Evolutionary conservation across 352 stramenopile species (phyloP).

Genomic region (Globisporangium recalcitrans): DNA sequence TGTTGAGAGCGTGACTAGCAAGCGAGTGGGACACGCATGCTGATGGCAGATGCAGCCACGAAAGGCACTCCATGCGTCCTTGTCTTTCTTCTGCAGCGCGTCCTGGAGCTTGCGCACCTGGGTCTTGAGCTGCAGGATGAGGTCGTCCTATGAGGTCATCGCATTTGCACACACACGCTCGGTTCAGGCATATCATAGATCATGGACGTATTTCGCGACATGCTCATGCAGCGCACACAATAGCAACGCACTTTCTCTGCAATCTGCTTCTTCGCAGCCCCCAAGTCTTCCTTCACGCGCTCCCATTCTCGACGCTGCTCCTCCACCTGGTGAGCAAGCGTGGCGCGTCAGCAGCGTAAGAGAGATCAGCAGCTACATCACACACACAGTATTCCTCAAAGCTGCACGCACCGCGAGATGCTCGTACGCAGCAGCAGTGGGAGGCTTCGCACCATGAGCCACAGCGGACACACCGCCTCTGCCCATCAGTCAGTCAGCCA

Average conservation of each 20-base stretch:
- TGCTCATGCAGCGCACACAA: too few relatives aligned
- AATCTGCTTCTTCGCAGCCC: slow-evolving; percentile 34
- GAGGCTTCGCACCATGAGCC: too few relatives aligned
- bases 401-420: slow-evolving; percentile 11
- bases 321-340: slow-evolving; percentile 27
- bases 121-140: slow-evolving; percentile 59
- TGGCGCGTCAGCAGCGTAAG: background rate
- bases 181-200: background rate
- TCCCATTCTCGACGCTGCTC: slow-evolving; percentile 53
- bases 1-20: too few relatives aligned
- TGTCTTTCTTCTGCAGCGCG: slow-evolving; percentile 57
- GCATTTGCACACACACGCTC: too few relatives aligned
- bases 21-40: too few relatives aligned
- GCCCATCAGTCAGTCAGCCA: slow-evolving; percentile 5
- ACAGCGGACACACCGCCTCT: background rate
- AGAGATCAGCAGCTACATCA: background rate
- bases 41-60: background rate
- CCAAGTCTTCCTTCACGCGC: slow-evolving; percentile 49
- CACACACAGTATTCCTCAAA: too few relatives aligned
- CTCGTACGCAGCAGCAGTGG: slow-evolving; percentile 1
- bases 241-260: slow-evolving; percentile 28
- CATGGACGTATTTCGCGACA: too few relatives aligned
- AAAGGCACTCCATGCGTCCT: slow-evolving; percentile 32
- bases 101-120: slow-evolving; percentile 48
- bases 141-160: slow-evolving; percentile 33